Evolutionary conservation across 768 basidiomycete genomes (phyloP).

Genomic region (Strobilomyces echinocephalus): DNA sequence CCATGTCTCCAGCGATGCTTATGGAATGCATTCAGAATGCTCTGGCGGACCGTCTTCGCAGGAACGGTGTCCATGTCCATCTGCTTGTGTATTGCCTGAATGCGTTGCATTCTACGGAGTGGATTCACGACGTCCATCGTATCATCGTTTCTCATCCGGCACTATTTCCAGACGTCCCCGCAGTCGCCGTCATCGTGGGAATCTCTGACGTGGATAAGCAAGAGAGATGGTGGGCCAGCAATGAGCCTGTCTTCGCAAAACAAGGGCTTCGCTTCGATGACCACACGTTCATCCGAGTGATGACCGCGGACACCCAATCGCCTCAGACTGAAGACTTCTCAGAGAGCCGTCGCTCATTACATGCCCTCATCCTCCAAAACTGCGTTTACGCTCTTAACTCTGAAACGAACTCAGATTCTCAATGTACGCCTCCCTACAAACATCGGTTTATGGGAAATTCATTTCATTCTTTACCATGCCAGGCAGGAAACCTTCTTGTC

Average conservation of each 20-base stretch:
- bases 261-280: conserved; percentile 15
- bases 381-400: not conserved
- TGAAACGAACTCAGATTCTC: conserved; percentile 1
- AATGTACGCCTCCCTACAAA: conserved; percentile 3
- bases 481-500: conserved; percentile 3
- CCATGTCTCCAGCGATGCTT: not conserved
- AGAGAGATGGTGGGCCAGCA: conserved; percentile 20
- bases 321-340: conserved; percentile 1
- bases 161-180: conserved; percentile 1
- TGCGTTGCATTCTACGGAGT: conserved; percentile 4
- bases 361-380: conserved; percentile 11
- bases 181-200: conserved; percentile 19
- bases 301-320: not conserved
- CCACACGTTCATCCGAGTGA: conserved; percentile 13
- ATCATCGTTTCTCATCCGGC: conserved; percentile 3
- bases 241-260: conserved; percentile 1
- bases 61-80: conserved; percentile 11
- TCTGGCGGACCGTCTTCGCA: conserved; percentile 9
- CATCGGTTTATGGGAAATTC: conserved; percentile 9
- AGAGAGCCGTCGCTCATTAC: conserved; percentile 13
- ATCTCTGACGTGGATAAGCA: conserved; percentile 1
- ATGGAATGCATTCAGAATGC: conserved; percentile 4
- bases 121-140: conserved; percentile 13
- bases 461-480: conserved; percentile 9
- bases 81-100: conserved; percentile 22